Evolutionary conservation across 495 filamentous ascomycete species (phyloP), one percentile per base, ranked within the genome.

Genomic region (Neohortaea acidophila): DNA sequence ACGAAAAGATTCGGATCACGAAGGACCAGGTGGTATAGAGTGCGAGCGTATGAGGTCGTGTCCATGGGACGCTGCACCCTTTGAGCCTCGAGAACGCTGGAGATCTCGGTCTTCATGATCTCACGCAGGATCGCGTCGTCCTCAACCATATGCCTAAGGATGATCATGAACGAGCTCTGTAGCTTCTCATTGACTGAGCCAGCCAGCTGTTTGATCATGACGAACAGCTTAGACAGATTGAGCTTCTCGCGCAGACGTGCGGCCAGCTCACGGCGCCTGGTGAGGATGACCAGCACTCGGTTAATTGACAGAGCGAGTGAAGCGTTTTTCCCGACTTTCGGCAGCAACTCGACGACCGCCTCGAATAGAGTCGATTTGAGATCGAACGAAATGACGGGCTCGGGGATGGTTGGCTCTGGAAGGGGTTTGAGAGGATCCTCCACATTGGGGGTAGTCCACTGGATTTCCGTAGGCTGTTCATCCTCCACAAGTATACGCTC

Each of bases 21-120:
- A 25, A 96, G 65, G 4, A 80, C 80, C 18, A 92, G 69, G 46
- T 92, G 80, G 38, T 83, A 80, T 54, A 87, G 69, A 31, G 77
- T 71, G 26, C 82, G 75, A 20, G 84, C 68, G 55, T 81, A 96
- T 13, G 60, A 63, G 12, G 72, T 64, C 4, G 76, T 73, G 48
- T 94, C 87, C 11, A 76, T 69, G 19, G 66, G 58, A 8, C 79
- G 67, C 33, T 66, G 59, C 6, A 70, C 69, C 30, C 84, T 74
- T 22, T 31, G 24, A 25, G 43, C 22, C 39, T 80, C 68, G 41
- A 92, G 79, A 52, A 68, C 77, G 14, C 74, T 57, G 38, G 77
- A 71, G 49, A 99, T 94, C 50, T 96, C 89, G 25, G 78, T 79
- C 38, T 79, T 68, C 84, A 99, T 94, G 51, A 94, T 76, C 49